These are phyloP conservation scores for Cladosporium sp. DNA, from an alignment of 2,329 filamentous ascomycete genomes.

Conservation along the genomic window DNA sequence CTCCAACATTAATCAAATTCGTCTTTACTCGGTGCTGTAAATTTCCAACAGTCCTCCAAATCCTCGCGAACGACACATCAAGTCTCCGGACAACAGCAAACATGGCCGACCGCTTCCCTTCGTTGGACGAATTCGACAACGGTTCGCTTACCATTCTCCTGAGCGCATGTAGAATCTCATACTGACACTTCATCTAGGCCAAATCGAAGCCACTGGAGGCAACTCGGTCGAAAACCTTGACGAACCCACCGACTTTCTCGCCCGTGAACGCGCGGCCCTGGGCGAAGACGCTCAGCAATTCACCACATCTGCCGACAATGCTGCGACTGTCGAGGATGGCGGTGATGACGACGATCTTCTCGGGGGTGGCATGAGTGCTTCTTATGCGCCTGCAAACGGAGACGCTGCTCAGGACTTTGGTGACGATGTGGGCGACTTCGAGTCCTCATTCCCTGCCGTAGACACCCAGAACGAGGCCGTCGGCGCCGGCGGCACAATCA, in stretches of 20 bases:
- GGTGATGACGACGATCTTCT: slow-evolving; percentile 62
- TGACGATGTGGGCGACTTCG: slow-evolving; percentile 59
- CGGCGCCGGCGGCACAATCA: slow-evolving; percentile 75
- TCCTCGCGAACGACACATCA: slow-evolving; percentile 1
- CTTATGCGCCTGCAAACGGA: slow-evolving; percentile 30
- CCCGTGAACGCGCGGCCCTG: slow-evolving; percentile 82
- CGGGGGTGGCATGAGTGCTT: slow-evolving; percentile 46
- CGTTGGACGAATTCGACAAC: slow-evolving; percentile 50
- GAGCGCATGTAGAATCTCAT: slow-evolving; percentile 14
- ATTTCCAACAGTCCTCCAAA: neutral
- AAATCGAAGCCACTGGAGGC: slow-evolving; percentile 60
- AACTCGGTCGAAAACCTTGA: slow-evolving; percentile 46
- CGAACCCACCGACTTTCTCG: slow-evolving; percentile 78
- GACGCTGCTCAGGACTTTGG: slow-evolving; percentile 13
- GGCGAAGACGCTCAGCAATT: slow-evolving; percentile 95
- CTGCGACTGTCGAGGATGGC: slow-evolving; percentile 49
- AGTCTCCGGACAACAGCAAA: slow-evolving; percentile 16
- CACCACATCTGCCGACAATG: slow-evolving; percentile 67
- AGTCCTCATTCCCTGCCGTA: slow-evolving; percentile 88
- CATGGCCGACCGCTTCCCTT: slow-evolving; percentile 51
- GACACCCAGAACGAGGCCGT: slow-evolving; percentile 67
- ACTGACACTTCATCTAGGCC: slow-evolving; percentile 47
- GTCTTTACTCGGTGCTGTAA: too few species aligned
- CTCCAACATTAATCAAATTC: too few species aligned
- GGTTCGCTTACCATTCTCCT: slow-evolving; percentile 32